Evolutionary conservation across 306 rosid species (phyloP).

Genomic region (Vachellia collinsii): DNA sequence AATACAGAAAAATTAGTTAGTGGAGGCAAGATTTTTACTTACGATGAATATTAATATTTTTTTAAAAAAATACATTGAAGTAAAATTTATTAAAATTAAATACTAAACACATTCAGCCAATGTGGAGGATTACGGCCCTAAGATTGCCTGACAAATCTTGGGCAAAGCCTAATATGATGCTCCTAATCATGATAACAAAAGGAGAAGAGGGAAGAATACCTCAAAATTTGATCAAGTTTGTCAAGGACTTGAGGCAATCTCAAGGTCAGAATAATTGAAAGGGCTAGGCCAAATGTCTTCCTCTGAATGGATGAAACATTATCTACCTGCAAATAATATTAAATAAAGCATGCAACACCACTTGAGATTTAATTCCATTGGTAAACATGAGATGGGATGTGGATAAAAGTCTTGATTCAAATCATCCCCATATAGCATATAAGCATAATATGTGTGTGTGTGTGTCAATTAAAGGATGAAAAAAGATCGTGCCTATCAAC

Average conservation of each 20-base stretch:
- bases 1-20: not conserved
- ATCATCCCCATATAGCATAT: not conserved
- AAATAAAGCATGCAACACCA: not conserved
- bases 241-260: slow-evolving; percentile 91
- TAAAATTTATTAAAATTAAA: not conserved
- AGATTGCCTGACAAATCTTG: not conserved
- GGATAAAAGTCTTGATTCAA: not conserved
- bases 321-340: slow-evolving; percentile 65
- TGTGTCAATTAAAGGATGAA: not conserved
- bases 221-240: slow-evolving; percentile 91
- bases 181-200: not conserved
- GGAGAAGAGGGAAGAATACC: slow-evolving; percentile 50
- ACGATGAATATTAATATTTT: not conserved
- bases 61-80: not conserved
- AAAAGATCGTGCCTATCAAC: slow-evolving; percentile 35
- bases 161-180: not conserved
- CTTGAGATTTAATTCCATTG: not conserved
- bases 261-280: slow-evolving; percentile 82
- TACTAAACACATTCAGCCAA: not conserved
- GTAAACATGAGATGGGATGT: not conserved
- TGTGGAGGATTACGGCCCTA: not conserved
- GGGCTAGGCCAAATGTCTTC: slow-evolving; percentile 88
- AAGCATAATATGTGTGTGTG: too few species aligned
- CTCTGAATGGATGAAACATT: slow-evolving; percentile 84
- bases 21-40: not conserved